A percentile compares a stretch with the other conserved stretches of the same genome.
phyloP scores from a whole-genome alignment of 169 alveolate species.

The Plasmodium fragile region DNA sequence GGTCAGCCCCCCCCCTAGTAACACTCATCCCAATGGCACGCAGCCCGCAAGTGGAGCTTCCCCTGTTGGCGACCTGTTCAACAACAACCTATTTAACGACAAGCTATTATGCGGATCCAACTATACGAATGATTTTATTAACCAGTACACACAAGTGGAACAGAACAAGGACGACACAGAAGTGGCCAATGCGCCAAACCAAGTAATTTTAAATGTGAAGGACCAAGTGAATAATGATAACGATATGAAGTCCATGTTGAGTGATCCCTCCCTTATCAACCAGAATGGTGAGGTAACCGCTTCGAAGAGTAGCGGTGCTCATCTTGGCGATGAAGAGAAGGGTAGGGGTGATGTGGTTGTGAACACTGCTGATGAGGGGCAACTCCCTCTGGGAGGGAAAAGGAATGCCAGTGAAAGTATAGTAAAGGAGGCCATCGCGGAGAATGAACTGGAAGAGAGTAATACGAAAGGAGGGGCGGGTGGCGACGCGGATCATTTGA shows the following conservation, averaged over 20 bases:
- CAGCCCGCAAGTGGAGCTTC: not conserved
- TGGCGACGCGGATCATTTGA: not conserved
- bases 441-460: not conserved
- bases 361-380: not conserved
- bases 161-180: not conserved
- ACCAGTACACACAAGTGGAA: not conserved
- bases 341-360: not conserved
- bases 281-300: not conserved
- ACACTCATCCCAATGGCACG: not conserved
- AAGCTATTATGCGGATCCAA: not conserved
- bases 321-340: not conserved
- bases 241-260: not conserved
- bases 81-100: not conserved
- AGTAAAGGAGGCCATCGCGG: not conserved
- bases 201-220: conserved; percentile 31
- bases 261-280: not conserved
- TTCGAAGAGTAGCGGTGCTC: not conserved
- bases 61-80: not conserved
- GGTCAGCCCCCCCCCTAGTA: not conserved
- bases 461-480: not conserved
- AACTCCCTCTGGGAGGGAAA: not conserved
- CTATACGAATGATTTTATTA: not conserved
- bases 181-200: conserved; percentile 7
- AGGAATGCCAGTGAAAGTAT: not conserved
- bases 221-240: conserved; percentile 11